Evolutionary conservation across 2,329 filamentous ascomycete species (phyloP).

Genomic region (Penicillium sumatraense): DNA sequence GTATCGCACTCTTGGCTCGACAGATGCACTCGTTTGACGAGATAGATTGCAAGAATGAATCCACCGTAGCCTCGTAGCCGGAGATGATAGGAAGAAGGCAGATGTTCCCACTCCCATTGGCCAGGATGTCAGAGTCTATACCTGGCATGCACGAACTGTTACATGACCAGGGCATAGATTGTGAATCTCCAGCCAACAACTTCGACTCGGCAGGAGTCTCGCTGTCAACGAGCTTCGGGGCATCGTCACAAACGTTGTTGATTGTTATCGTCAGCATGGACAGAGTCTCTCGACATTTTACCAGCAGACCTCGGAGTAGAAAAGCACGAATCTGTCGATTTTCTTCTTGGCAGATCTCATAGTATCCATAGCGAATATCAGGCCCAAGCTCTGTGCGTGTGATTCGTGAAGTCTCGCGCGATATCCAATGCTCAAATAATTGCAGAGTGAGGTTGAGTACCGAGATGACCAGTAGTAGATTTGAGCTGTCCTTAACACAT

Average conservation of each 20-base stretch:
- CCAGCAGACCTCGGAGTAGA: slow-evolving; percentile 31
- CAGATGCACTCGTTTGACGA: slow-evolving; percentile 35
- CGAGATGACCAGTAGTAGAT: slow-evolving; percentile 34
- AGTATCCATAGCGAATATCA: slow-evolving; percentile 36
- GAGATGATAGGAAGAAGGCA: slow-evolving; percentile 34
- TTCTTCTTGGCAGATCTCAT: slow-evolving; percentile 35
- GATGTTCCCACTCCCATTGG: slow-evolving; percentile 11
- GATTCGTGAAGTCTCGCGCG: slow-evolving; percentile 24
- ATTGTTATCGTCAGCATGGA: slow-evolving; percentile 26
- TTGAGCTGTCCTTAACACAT: slow-evolving; percentile 36
- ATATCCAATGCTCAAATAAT: slow-evolving; percentile 37
- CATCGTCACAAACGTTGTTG: slow-evolving; percentile 9
- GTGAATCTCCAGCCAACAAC: slow-evolving; percentile 6
- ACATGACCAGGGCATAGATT: slow-evolving; percentile 12
- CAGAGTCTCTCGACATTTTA: slow-evolving; percentile 34
- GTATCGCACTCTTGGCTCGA: slow-evolving; percentile 14
- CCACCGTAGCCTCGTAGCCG: slow-evolving; percentile 35
- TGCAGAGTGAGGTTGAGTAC: slow-evolving; percentile 37
- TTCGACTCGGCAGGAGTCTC: slow-evolving; percentile 10
- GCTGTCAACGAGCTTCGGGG: slow-evolving; percentile 15
- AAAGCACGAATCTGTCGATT: slow-evolving; percentile 33
- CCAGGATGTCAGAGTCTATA: slow-evolving; percentile 10
- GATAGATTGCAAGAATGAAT: slow-evolving; percentile 32
- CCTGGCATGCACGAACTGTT: slow-evolving; percentile 7
- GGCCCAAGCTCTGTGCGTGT: slow-evolving; percentile 19